These are phyloP conservation scores for Myxozyma kluyveri DNA, from an alignment of 805 yeast species.

Conservation along the genomic window DNA sequence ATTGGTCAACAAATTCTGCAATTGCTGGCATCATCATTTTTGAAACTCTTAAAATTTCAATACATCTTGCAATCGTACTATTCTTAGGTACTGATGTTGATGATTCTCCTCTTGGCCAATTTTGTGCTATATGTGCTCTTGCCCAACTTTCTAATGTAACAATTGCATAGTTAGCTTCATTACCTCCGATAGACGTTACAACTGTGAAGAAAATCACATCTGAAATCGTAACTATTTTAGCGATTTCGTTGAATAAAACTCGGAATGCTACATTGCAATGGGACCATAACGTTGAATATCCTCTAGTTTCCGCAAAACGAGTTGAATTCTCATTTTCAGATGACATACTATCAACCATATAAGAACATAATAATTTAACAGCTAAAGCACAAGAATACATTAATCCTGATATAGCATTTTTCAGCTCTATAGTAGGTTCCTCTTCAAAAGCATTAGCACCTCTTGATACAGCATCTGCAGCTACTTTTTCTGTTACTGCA, in stretches of 20 bases:
- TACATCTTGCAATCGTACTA: neutral
- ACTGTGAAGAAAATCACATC: neutral
- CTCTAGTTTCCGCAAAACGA: too few species aligned
- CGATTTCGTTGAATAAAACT: slow-evolving; percentile 6
- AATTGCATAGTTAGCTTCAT: slow-evolving; percentile 3
- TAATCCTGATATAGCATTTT: neutral
- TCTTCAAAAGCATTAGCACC: too few species aligned
- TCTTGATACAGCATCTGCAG: too few species aligned
- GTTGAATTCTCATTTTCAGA: neutral
- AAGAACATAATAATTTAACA: neutral
- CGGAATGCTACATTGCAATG: slow-evolving; percentile 15
- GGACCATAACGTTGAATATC: slow-evolving; percentile 9
- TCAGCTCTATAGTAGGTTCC: neutral
- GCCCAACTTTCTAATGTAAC: slow-evolving; percentile 13
- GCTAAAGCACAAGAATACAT: neutral
- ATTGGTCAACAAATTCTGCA: neutral
- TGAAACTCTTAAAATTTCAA: neutral
- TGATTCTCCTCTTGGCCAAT: slow-evolving; percentile 17
- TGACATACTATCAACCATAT: too few species aligned
- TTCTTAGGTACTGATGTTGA: slow-evolving; percentile 4
- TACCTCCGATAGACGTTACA: neutral
- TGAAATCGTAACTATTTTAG: neutral
- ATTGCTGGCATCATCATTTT: neutral
- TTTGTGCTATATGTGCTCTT: slow-evolving; percentile 3
- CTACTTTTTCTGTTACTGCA: too few species aligned